Evolutionary conservation across 768 basidiomycete genomes (phyloP).

Genomic region (Leccinum subgranulosum): DNA sequence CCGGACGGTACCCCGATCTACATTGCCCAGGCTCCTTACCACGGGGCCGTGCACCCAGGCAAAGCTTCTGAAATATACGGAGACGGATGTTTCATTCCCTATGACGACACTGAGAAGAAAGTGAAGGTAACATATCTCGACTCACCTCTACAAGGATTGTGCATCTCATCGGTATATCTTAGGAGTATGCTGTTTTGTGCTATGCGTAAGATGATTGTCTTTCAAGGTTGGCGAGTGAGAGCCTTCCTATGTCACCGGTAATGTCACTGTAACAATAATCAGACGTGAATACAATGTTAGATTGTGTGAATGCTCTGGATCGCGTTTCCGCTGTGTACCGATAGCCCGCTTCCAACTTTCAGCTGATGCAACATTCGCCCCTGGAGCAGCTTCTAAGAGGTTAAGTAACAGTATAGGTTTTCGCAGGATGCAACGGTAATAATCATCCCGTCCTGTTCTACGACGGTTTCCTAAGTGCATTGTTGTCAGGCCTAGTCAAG

Average conservation of each 20-base stretch:
- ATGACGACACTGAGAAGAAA: constrained; percentile 47
- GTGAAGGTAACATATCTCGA: constrained; percentile 38
- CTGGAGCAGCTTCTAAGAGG: background rate
- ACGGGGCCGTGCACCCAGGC: constrained; percentile 56
- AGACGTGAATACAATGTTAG: background rate
- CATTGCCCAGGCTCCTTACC: constrained; percentile 56
- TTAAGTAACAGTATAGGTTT: background rate
- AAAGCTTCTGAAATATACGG: constrained; percentile 50
- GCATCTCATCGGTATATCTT: background rate
- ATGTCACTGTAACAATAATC: constrained; percentile 7
- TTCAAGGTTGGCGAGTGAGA: background rate
- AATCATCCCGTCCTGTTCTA: background rate
- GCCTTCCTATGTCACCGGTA: background rate
- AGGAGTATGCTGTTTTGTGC: constrained; percentile 45
- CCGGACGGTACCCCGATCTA: constrained; percentile 57
- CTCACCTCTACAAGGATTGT: background rate
- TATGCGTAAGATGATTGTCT: constrained; percentile 20
- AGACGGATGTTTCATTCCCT: constrained; percentile 60
- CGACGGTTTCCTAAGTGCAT: background rate
- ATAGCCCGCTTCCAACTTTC: background rate
- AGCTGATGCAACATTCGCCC: background rate
- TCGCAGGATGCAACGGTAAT: background rate
- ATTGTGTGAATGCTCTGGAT: background rate
- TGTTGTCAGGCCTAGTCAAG: background rate
- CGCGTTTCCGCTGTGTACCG: background rate